Evolutionary conservation across 768 basidiomycete species (phyloP), one percentile per base, ranked within the genome.

Genomic region (Lactifluus echinatus): DNA sequence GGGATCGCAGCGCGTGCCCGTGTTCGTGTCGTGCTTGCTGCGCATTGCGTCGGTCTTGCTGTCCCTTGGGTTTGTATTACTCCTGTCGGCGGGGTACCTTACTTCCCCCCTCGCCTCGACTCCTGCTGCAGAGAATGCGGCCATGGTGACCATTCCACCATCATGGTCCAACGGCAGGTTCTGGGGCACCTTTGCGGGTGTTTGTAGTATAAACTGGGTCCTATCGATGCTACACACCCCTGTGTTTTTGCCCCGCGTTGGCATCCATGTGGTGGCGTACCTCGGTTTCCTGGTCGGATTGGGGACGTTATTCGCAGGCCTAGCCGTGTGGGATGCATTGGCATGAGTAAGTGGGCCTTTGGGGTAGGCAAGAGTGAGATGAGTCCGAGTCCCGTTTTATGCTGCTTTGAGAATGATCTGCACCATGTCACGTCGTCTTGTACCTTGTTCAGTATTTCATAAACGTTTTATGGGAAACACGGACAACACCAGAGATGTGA

Each of bases 231-330:
- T 90, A 52, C 85, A 90, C 61, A 82, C 85, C 0, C 80, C 86
- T 1, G 69, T 76, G 50, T 71, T 89, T 28, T 75, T 92, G 12
- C 85, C 87, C 0, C 76, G 79, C 39, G 78, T 91, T 26, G 89
- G 89, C 7, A 77, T 90, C 28, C 89, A 88, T 50, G 81, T 81
- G 0, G 84, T 83, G 31, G 87, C 86, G 24, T 93, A 89, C 69
- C 73, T 83, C 10, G 81, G 79, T 21, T 73, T 82, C 44, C 68
- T 92, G 29, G 76, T 86, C 4, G 81, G 83, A 0, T 70, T 92
- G 12, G 84, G 85, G 26, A 73, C 75, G 37, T 80, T 91, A 63
- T 90, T 91, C 66, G 77, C 80, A 3, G 89, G 87, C 3, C 70
- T 92, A 50, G 85, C 80, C 0, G 69, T 80, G 8, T 92, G 89